Percentiles rank a stretch among this genome's conserved stretches.
phyloP scores from a whole-genome alignment of 257 asterid genomes.

The Solanum bulbocastanum region DNA sequence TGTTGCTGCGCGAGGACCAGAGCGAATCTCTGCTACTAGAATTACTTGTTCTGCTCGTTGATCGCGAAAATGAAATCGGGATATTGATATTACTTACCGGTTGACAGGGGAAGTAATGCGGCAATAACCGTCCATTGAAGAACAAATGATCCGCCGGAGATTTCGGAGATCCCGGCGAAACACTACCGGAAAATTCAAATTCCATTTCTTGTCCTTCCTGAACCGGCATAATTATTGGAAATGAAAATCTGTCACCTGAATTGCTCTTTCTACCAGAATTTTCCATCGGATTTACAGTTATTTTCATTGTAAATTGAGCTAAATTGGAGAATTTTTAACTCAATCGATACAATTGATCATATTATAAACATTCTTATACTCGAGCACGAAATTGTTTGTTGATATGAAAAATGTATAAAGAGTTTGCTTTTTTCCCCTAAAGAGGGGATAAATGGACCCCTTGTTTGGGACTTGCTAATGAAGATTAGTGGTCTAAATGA shows the following conservation, averaged over 20 bases:
- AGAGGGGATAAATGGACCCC: slow-evolving; percentile 32
- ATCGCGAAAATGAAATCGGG: slow-evolving; percentile 29
- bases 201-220: slow-evolving; percentile 7
- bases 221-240: slow-evolving; percentile 20
- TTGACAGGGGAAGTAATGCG: slow-evolving; percentile 51
- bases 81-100: background rate
- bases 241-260: slow-evolving; percentile 45
- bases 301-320: background rate
- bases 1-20: slow-evolving; percentile 68
- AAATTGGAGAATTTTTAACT: background rate
- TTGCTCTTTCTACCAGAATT: slow-evolving; percentile 8
- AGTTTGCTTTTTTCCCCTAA: slow-evolving; percentile 29
- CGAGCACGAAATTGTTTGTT: slow-evolving; percentile 1
- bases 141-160: slow-evolving; percentile 83
- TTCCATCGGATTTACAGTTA: slow-evolving; percentile 23
- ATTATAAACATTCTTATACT: background rate
- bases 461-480: slow-evolving; percentile 23
- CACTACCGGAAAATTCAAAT: slow-evolving; percentile 35
- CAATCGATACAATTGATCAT: background rate
- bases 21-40: slow-evolving; percentile 44
- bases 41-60: slow-evolving; percentile 60
- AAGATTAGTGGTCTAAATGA: slow-evolving; percentile 21
- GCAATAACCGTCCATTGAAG: slow-evolving; percentile 59
- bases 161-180: slow-evolving; percentile 30
- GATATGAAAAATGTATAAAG: slow-evolving; percentile 15